A percentile compares a stretch with the other conserved stretches of the same genome.
These are phyloP conservation scores for Phytophthora crassamura DNA, from an alignment of 352 stramenopile genomes.

Conservation along the genomic window DNA sequence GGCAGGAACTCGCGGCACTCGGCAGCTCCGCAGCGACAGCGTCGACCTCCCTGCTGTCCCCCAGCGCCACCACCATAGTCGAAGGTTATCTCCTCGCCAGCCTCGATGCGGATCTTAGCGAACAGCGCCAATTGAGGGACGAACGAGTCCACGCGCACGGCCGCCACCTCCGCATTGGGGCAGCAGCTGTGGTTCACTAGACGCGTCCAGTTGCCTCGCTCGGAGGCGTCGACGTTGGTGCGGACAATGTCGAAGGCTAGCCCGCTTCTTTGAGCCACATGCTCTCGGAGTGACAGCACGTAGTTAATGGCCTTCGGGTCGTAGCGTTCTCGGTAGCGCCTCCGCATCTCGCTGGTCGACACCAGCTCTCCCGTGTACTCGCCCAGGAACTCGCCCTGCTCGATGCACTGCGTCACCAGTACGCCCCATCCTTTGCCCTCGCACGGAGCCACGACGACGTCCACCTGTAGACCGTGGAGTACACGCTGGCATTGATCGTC, in stretches of 20 bases:
- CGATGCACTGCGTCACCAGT: constrained; percentile 40
- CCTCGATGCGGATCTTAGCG: constrained; percentile 32
- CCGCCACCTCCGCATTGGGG: constrained; percentile 54
- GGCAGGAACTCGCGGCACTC: constrained; percentile 50
- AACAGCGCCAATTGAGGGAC: constrained; percentile 71
- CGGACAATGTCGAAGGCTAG: constrained; percentile 40
- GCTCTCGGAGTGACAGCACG: constrained; percentile 63
- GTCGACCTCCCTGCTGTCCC: background rate
- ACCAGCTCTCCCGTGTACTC: constrained; percentile 77
- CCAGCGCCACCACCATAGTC: constrained; percentile 50
- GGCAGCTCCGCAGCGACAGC: constrained; percentile 38
- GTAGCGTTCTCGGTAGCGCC: constrained; percentile 45
- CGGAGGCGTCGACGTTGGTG: constrained; percentile 69
- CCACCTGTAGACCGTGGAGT: constrained; percentile 32
- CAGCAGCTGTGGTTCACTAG: constrained; percentile 79
- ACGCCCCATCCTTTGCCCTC: constrained; percentile 58
- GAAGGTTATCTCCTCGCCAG: constrained; percentile 63
- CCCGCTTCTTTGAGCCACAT: constrained; percentile 13
- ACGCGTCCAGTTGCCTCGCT: constrained; percentile 62
- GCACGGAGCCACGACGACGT: constrained; percentile 38
- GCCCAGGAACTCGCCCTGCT: constrained; percentile 44
- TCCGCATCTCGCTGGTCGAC: constrained; percentile 46
- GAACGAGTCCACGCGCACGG: constrained; percentile 63
- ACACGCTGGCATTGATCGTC: constrained; percentile 35
- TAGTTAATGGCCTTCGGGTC: constrained; percentile 48